A percentile compares a stretch with the other conserved stretches of the same genome.
Conservation (phyloP, 345 rosid species). For the Citrus inodora region DNA sequence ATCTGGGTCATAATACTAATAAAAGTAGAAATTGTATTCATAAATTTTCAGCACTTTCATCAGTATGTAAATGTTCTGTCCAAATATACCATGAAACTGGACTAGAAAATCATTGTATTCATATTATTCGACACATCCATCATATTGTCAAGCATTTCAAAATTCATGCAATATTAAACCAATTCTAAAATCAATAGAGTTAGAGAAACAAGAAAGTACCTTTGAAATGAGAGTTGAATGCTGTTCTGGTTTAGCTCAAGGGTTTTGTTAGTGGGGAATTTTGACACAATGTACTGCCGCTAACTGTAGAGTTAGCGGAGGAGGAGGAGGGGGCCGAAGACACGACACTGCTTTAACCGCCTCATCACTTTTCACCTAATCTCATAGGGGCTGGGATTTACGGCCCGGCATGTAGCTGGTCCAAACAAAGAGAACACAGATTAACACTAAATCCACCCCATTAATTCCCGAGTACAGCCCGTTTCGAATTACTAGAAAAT, state of each 20-base stretch:
- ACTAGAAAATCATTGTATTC: background rate
- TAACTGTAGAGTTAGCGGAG: background rate
- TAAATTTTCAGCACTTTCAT: background rate
- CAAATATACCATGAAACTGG: background rate
- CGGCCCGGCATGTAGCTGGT: too few relatives aligned
- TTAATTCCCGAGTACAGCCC: too few relatives aligned
- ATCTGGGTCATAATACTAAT: background rate
- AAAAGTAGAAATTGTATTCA: background rate
- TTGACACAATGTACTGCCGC: background rate
- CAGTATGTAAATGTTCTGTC: background rate
- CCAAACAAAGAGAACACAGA: too few relatives aligned
- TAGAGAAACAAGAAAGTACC: background rate
- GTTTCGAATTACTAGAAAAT: too few relatives aligned
- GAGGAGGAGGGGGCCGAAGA: too few relatives aligned
- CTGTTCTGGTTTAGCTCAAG: background rate
- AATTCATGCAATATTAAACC: background rate
- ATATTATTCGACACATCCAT: background rate
- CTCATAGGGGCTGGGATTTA: background rate
- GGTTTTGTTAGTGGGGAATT: background rate
- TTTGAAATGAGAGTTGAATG: background rate
- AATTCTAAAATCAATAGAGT: background rate
- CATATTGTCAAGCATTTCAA: slow-evolving; percentile 2
- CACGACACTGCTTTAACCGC: background rate
- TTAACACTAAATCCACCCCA: too few relatives aligned
- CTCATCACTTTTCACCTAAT: too few relatives aligned